Percentiles rank a stretch among this genome's conserved stretches.
These are phyloP conservation scores for Suhomyces panamericanus DNA, from an alignment of 1,139 yeast species.

Conservation along the genomic window DNA sequence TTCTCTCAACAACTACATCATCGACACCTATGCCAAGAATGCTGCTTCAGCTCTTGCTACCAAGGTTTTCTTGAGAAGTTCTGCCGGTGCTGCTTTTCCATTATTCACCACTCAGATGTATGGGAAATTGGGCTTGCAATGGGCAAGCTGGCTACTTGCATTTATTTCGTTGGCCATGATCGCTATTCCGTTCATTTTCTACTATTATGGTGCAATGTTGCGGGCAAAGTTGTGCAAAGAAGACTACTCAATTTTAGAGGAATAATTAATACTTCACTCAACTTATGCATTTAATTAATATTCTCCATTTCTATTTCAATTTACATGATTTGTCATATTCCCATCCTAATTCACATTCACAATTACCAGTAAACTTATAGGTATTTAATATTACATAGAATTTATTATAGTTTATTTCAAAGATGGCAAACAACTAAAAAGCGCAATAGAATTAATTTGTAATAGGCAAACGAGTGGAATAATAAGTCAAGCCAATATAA, in stretches of 20 bases:
- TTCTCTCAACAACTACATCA: slow-evolving; percentile 83
- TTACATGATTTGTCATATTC: background rate
- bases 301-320: background rate
- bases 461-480: no score
- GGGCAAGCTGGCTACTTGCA: slow-evolving; percentile 86
- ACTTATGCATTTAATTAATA: no score
- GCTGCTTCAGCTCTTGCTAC: slow-evolving; percentile 94
- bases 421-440: no score
- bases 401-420: no score
- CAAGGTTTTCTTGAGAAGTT: slow-evolving; percentile 82
- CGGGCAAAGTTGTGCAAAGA: slow-evolving; percentile 68
- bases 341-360: background rate
- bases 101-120: slow-evolving; percentile 85
- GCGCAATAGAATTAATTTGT: no score
- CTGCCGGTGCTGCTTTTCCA: slow-evolving; percentile 92
- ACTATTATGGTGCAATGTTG: slow-evolving; percentile 63
- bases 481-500: no score
- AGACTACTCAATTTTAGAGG: slow-evolving; percentile 44
- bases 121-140: slow-evolving; percentile 65
- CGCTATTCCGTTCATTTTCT: slow-evolving; percentile 76
- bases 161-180: slow-evolving; percentile 83
- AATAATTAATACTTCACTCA: no score
- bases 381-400: no score
- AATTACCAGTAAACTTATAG: background rate
- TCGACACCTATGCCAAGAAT: slow-evolving; percentile 80